phyloP scores from a whole-genome alignment of 495 filamentous ascomycete genomes.

The Pseudevernia furfuracea region DNA sequence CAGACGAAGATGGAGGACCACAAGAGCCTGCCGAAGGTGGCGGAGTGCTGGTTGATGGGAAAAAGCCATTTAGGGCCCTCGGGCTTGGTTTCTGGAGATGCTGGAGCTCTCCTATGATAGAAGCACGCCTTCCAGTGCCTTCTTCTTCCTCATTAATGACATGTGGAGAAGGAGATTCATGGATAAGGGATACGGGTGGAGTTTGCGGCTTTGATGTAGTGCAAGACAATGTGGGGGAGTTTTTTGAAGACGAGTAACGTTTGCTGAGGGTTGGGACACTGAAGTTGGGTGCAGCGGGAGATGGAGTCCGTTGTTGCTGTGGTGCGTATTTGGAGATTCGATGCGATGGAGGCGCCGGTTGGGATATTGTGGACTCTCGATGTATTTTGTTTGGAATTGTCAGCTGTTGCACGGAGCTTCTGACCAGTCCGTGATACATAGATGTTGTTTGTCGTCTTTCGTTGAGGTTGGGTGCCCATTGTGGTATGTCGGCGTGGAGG shows the following conservation, averaged over 20 bases:
- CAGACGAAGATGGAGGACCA: constrained; percentile 8
- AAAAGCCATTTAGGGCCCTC: not conserved
- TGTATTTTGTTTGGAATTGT: constrained; percentile 22
- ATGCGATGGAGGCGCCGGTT: not conserved
- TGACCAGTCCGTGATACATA: not conserved
- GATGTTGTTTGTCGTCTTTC: constrained; percentile 14
- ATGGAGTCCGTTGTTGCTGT: constrained; percentile 27
- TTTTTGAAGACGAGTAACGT: constrained; percentile 20
- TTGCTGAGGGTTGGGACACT: constrained; percentile 46
- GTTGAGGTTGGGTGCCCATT: constrained; percentile 19
- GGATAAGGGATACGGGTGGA: constrained; percentile 9
- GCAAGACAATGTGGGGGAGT: constrained; percentile 10
- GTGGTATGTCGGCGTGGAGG: constrained; percentile 15
- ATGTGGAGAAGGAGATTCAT: constrained; percentile 17
- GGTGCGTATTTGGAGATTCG: not conserved
- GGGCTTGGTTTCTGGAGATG: constrained; percentile 1
- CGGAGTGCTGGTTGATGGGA: constrained; percentile 3
- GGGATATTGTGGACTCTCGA: constrained; percentile 3
- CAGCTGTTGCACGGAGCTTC: not conserved
- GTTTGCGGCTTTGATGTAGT: constrained; percentile 1
- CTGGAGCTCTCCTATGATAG: not conserved
- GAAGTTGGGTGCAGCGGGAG: constrained; percentile 42
- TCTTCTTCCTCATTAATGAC: constrained; percentile 3
- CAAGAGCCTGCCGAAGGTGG: constrained; percentile 15
- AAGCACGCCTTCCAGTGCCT: not conserved